A percentile compares a stretch with the other conserved stretches of the same genome.
phyloP scores from a whole-genome alignment of 2,329 filamentous ascomycete species.

The Ramularia collo-cygni region DNA sequence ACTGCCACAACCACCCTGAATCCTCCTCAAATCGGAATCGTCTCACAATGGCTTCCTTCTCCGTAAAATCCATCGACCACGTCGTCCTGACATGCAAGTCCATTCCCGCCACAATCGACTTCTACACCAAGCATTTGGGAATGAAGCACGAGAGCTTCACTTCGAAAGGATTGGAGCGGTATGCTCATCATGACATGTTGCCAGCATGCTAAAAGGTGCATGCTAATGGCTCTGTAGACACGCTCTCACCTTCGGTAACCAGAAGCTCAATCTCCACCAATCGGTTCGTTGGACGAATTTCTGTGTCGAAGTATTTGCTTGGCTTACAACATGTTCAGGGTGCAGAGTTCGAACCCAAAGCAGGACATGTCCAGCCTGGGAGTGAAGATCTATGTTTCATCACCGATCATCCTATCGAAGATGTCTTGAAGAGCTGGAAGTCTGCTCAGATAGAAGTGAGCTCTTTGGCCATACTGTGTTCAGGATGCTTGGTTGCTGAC shows the following conservation, averaged over 20 bases:
- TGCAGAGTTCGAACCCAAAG: slow-evolving; percentile 56
- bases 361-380: slow-evolving; percentile 46
- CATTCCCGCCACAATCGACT: slow-evolving; percentile 44
- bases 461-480: slow-evolving; percentile 6
- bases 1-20: too few species aligned
- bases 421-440: slow-evolving; percentile 38
- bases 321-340: slow-evolving; percentile 33
- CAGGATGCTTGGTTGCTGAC: slow-evolving; percentile 10
- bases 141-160: slow-evolving; percentile 51
- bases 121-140: slow-evolving; percentile 51
- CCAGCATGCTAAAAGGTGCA: slow-evolving; percentile 16
- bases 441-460: slow-evolving; percentile 41
- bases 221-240: slow-evolving; percentile 33
- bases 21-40: too few species aligned
- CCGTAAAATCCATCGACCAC: slow-evolving; percentile 48
- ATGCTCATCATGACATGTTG: slow-evolving; percentile 16
- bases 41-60: slow-evolving; percentile 22
- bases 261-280: slow-evolving; percentile 57
- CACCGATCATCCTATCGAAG: slow-evolving; percentile 45
- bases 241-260: slow-evolving; percentile 50
- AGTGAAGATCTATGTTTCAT: slow-evolving; percentile 57
- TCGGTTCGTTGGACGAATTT: not conserved
- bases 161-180: slow-evolving; percentile 29
- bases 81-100: slow-evolving; percentile 53
- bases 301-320: too few species aligned